Percentiles rank a stretch among this genome's conserved stretches.
Conservation (phyloP, 768 basidiomycete genomes). For the button mushroom (Agaricus bisporus) region DNA sequence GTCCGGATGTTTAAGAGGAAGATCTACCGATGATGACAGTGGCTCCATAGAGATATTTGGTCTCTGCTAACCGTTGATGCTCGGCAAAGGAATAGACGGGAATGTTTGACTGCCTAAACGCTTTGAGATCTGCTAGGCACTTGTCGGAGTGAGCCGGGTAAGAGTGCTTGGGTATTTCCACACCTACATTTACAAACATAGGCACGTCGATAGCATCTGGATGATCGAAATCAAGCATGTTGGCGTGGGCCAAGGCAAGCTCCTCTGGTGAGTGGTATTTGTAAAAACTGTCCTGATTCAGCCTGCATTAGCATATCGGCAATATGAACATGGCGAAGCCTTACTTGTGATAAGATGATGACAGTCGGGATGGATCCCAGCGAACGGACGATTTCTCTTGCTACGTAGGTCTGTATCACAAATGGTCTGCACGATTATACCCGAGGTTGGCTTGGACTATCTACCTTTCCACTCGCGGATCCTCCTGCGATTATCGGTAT, state of each 20-base stretch:
- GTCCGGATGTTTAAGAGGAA: slow-evolving; percentile 8
- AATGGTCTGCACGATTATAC: background rate
- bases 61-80: slow-evolving; percentile 77
- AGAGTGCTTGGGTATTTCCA: background rate
- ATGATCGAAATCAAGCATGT: slow-evolving; percentile 82
- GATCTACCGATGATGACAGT: slow-evolving; percentile 75
- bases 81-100: slow-evolving; percentile 92
- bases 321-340: slow-evolving; percentile 4
- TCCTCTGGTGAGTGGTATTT: slow-evolving; percentile 75
- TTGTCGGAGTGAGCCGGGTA: slow-evolving; percentile 20
- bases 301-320: background rate
- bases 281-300: slow-evolving; percentile 86
- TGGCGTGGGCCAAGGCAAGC: slow-evolving; percentile 75
- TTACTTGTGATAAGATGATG: slow-evolving; percentile 84
- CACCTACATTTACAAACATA: slow-evolving; percentile 69
- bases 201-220: slow-evolving; percentile 91
- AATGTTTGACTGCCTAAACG: slow-evolving; percentile 79
- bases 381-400: slow-evolving; percentile 71
- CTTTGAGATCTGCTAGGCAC: slow-evolving; percentile 84
- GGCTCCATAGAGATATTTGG: slow-evolving; percentile 89
- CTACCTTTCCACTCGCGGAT: slow-evolving; percentile 83
- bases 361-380: slow-evolving; percentile 85
- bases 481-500: slow-evolving; percentile 43
- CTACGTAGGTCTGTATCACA: slow-evolving; percentile 68
- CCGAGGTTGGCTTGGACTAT: slow-evolving; percentile 9